Evolutionary conservation across 73 alveolate species (phyloP).

Genomic region (Tetrahymena borealis): DNA sequence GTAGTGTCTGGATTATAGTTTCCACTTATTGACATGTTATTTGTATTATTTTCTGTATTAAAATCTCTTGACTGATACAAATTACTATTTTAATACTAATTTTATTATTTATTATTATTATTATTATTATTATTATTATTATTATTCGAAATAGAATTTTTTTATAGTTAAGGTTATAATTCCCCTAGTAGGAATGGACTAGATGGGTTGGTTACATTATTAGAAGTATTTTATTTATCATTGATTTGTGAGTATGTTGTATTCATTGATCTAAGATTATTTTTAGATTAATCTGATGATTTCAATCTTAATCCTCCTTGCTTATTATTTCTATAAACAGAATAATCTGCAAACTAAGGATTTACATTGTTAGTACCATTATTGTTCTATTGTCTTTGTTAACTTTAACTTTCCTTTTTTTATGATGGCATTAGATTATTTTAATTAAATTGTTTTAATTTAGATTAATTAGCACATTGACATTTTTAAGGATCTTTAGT

Average conservation of each 20-base stretch:
- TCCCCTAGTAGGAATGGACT: too few species aligned
- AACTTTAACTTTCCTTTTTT: background rate
- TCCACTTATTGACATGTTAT: too few species aligned
- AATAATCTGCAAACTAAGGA: too few species aligned
- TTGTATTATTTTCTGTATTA: background rate
- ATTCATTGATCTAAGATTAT: background rate
- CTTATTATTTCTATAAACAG: background rate
- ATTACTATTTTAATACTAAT: background rate
- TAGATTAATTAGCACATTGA: background rate
- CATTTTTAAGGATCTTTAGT: background rate
- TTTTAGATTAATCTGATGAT: background rate
- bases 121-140: background rate
- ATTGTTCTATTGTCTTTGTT: too few species aligned
- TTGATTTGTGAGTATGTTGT: background rate
- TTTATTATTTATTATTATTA: background rate
- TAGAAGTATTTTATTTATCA: background rate
- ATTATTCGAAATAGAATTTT: background rate
- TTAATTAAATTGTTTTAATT: background rate
- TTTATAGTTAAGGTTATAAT: background rate
- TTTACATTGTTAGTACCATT: too few species aligned
- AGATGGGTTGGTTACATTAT: background rate
- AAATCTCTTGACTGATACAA: background rate
- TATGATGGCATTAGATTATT: background rate
- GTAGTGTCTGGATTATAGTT: background rate
- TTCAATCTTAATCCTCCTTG: background rate